Base-by-base conservation (phyloP, 106 monocot genomes). In the Dioscorea zingiberensis region DNA sequence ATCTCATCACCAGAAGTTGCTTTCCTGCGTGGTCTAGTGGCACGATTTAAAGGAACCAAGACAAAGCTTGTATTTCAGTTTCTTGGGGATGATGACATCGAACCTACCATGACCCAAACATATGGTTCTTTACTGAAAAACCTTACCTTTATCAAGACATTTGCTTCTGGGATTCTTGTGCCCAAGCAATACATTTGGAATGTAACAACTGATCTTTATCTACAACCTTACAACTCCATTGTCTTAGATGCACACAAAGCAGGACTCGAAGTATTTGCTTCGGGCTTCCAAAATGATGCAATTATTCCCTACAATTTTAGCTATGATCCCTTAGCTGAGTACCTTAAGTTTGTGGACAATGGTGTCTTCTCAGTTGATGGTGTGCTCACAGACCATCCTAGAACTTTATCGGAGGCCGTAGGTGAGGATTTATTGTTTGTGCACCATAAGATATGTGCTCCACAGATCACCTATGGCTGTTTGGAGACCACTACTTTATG, bases 101-200 rank as follows among this genome's bases (percentile, higher is more conserved):
- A 94, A 61, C 87, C 87, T 21, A 76, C 85, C 11, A 87, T 82
- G 17, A 83, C 83, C 44, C 73, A 71, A 75, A 78, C 90, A 46
- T 94, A 91, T 62, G 69, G 63, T 56, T 81, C 87, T 19, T 65
- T 94, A 25, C 55, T 81, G 62, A 83, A 75, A 13, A 91, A 94
- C 78, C 78, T 91, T 59, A 83, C 87, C 3, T 81, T 83, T 55
- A 77, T 90, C 64, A 94, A 72, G 61, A 80, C 90, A 45, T 87
- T 91, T 74, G 91, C 91, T 11, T 83, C 90, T 25, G 90, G 90
- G 24, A 87, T 91, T 68, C 69, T 94, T 27, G 73, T 94, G 38
- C 94, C 90, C 14, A 91, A 85, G 53, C 21, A 71, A 16, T 94
- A 91, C 66, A 85, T 97, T 48, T 91, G 85, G 88, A 88, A 91